A percentile compares a stretch with the other conserved stretches of the same genome.
Conservation (phyloP, 306 rosid genomes). For the Cicer chorassanicum region DNA sequence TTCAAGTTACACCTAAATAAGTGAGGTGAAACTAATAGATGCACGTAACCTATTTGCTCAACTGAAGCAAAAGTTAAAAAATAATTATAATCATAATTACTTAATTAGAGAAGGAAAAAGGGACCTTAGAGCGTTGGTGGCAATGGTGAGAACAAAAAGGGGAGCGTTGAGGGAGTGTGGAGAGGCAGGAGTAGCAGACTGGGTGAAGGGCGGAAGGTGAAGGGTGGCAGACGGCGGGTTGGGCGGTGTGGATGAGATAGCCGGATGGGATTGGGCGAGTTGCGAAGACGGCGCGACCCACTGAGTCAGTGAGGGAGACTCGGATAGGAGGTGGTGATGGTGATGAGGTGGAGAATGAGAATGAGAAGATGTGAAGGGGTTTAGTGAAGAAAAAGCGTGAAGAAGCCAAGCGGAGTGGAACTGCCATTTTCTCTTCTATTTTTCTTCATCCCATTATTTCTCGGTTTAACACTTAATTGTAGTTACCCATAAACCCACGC, state of each 20-base stretch:
- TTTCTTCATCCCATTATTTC: neutral
- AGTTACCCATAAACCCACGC: no score
- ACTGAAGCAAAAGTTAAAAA: no score
- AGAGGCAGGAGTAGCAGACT: slow-evolving; percentile 76
- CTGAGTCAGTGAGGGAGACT: slow-evolving; percentile 67
- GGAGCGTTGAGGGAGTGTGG: slow-evolving; percentile 43
- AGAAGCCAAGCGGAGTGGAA: slow-evolving; percentile 47
- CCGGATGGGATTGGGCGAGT: slow-evolving; percentile 73
- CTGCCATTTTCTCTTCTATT: slow-evolving; percentile 42
- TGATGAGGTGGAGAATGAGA: slow-evolving; percentile 45
- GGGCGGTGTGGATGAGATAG: slow-evolving; percentile 79
- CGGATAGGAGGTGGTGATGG: slow-evolving; percentile 70
- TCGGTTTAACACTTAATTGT: neutral
- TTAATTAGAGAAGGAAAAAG: no score
- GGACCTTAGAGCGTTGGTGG: slow-evolving; percentile 56
- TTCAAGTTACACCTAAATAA: no score
- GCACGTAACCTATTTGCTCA: no score
- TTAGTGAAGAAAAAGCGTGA: slow-evolving; percentile 39
- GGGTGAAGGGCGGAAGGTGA: slow-evolving; percentile 50
- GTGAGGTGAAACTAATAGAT: no score
- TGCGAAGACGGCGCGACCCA: slow-evolving; percentile 86
- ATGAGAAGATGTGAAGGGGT: slow-evolving; percentile 21
- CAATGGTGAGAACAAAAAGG: slow-evolving; percentile 67
- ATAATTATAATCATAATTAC: no score
- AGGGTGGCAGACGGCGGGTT: slow-evolving; percentile 74